A percentile compares a stretch with the other conserved stretches of the same genome.
phyloP scores from a whole-genome alignment of 2,329 filamentous ascomycete genomes.

The Talaromyces sp. region DNA sequence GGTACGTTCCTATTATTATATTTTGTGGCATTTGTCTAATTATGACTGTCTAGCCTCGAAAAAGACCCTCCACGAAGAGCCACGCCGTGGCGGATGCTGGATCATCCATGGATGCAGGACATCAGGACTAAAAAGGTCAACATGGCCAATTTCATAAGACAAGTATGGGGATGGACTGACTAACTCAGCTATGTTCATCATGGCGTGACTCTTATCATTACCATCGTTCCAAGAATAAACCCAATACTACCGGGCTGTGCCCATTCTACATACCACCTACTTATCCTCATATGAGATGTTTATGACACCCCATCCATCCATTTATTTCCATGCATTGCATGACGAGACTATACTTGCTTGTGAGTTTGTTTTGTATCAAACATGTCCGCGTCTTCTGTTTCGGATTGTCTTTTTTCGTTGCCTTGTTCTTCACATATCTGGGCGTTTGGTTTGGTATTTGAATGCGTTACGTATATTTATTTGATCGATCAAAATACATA shows the following conservation, averaged over 20 bases:
- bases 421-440: not conserved
- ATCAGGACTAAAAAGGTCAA: slow-evolving; percentile 96
- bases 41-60: slow-evolving; percentile 62
- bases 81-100: slow-evolving; percentile 96
- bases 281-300: not conserved
- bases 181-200: slow-evolving; percentile 29
- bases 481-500: not conserved
- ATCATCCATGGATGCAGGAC: slow-evolving; percentile 97
- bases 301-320: not conserved
- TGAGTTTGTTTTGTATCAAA: not conserved
- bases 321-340: not conserved
- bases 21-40: not conserved
- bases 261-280: not conserved
- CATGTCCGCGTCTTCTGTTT: not conserved
- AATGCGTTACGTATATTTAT: not conserved
- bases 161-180: slow-evolving; percentile 96
- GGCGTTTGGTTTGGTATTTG: slow-evolving; percentile 7
- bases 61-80: slow-evolving; percentile 84
- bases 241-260: not conserved
- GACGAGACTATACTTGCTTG: not conserved
- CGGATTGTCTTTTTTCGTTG: not conserved
- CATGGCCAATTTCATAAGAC: slow-evolving; percentile 87
- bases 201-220: too few species aligned
- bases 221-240: not conserved
- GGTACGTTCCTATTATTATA: slow-evolving; percentile 58